These are phyloP conservation scores for Margaritispora aquatica DNA, from an alignment of 495 filamentous ascomycete genomes.

Conservation along the genomic window DNA sequence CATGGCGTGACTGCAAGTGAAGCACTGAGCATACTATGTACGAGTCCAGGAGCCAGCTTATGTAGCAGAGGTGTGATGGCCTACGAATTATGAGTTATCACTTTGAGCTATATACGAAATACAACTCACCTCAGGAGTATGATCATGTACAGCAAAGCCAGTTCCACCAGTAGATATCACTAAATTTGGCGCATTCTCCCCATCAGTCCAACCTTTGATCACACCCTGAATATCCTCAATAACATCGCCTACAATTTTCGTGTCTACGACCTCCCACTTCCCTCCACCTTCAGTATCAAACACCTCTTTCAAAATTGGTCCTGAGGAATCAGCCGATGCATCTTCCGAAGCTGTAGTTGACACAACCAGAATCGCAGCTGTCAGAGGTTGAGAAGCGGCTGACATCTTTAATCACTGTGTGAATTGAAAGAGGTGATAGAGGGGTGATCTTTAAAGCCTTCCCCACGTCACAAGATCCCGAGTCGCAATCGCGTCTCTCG, in stretches of 20 bases:
- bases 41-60: slow-evolving; percentile 80
- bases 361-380: slow-evolving; percentile 75
- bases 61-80: slow-evolving; percentile 77
- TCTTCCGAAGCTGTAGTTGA: slow-evolving; percentile 89
- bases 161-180: slow-evolving; percentile 89
- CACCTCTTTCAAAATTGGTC: slow-evolving; percentile 54
- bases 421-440: too few relatives aligned
- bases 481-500: slow-evolving; percentile 7
- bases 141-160: slow-evolving; percentile 84
- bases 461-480: slow-evolving; percentile 2
- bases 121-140: slow-evolving; percentile 72
- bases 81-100: slow-evolving; percentile 31
- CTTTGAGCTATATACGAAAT: neutral
- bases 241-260: slow-evolving; percentile 77
- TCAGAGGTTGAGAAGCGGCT: slow-evolving; percentile 31
- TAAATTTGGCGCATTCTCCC: slow-evolving; percentile 56
- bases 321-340: slow-evolving; percentile 70
- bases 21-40: slow-evolving; percentile 89
- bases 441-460: too few relatives aligned
- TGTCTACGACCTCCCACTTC: slow-evolving; percentile 62
- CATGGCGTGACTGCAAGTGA: slow-evolving; percentile 86
- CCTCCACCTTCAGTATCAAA: slow-evolving; percentile 56
- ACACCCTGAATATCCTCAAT: slow-evolving; percentile 64
- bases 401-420: slow-evolving; percentile 26
- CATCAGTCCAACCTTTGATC: slow-evolving; percentile 64